phyloP scores from a whole-genome alignment of 2,329 filamentous ascomycete species.

The Colletotrichum sublineola region DNA sequence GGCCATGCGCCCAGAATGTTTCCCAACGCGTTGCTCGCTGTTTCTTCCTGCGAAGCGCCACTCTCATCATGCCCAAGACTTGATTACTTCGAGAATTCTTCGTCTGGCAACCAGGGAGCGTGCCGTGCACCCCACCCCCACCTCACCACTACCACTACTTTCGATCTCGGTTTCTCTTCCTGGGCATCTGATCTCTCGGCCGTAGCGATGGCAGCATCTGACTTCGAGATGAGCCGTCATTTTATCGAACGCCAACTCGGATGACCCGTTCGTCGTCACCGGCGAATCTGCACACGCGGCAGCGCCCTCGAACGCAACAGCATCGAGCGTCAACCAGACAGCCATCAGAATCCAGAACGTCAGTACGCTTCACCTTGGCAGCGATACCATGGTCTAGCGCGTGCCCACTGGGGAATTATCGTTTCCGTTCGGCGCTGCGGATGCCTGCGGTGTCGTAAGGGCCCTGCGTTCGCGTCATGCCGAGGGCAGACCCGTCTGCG shows the following conservation, averaged over 20 bases:
- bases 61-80: background rate
- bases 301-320: slow-evolving; percentile 14
- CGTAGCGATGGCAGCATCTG: slow-evolving; percentile 22
- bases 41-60: too few species aligned
- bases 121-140: background rate
- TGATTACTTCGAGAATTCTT: background rate
- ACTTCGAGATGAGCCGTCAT: slow-evolving; percentile 15
- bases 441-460: slow-evolving; percentile 51
- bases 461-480: slow-evolving; percentile 16
- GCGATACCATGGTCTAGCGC: slow-evolving; percentile 1
- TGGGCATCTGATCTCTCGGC: slow-evolving; percentile 4
- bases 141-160: background rate
- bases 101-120: slow-evolving; percentile 1
- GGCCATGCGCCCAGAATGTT: background rate
- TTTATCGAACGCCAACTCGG: slow-evolving; percentile 5
- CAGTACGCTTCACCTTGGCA: slow-evolving; percentile 5
- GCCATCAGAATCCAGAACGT: slow-evolving; percentile 22
- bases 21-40: background rate
- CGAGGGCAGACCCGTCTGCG: slow-evolving; percentile 54
- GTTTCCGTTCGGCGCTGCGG: slow-evolving; percentile 58
- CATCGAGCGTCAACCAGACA: slow-evolving; percentile 16
- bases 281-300: slow-evolving; percentile 4
- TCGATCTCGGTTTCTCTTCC: slow-evolving; percentile 1
- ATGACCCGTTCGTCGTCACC: background rate
- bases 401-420: slow-evolving; percentile 56